phyloP scores from a whole-genome alignment of 2,329 filamentous ascomycete species.

The Trichoderma aggressivum region DNA sequence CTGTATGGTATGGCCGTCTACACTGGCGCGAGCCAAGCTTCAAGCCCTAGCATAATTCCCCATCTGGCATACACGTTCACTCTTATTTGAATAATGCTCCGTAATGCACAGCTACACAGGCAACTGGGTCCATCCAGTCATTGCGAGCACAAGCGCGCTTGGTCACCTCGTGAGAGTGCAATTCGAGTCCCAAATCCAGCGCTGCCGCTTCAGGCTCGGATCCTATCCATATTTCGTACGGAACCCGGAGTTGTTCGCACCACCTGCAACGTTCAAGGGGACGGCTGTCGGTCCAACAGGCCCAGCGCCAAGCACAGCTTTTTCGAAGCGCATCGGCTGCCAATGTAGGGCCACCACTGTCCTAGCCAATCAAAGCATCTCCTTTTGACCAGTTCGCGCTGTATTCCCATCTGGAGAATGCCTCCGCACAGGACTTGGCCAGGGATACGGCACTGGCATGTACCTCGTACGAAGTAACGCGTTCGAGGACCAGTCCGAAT shows the following conservation, averaged over 20 bases:
- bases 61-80: conserved; percentile 5
- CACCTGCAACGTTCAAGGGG: not conserved
- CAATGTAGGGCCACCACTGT: not conserved
- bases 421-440: not conserved
- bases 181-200: not conserved
- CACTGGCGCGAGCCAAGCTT: conserved; percentile 7
- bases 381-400: not conserved
- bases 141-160: not conserved
- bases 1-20: not conserved
- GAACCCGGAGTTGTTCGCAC: not conserved
- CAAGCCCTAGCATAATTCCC: conserved; percentile 15
- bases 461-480: not conserved
- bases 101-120: not conserved
- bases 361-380: not conserved
- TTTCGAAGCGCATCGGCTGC: not conserved
- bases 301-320: not conserved
- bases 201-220: not conserved
- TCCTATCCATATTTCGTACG: not conserved
- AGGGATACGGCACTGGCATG: not conserved
- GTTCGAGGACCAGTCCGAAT: not conserved
- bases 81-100: conserved; percentile 16
- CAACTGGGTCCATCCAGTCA: not conserved
- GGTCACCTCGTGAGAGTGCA: not conserved
- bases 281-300: not conserved
- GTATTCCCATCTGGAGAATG: not conserved